Evolutionary conservation across 2,329 filamentous ascomycete species (phyloP), one percentile per base, ranked within the genome.

Genomic region (Cercospora janseana): DNA sequence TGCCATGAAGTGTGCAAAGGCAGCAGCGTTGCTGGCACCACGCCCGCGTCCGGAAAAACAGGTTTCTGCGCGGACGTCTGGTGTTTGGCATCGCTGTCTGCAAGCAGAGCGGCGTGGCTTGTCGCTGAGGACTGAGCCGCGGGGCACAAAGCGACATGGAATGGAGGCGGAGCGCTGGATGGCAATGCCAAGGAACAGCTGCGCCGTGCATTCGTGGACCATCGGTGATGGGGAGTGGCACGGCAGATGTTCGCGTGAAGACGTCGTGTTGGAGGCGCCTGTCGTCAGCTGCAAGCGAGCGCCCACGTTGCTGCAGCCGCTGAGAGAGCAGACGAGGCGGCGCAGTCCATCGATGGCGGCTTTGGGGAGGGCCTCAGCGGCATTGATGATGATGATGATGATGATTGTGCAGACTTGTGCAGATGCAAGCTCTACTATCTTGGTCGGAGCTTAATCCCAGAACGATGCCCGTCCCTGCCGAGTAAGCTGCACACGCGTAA

Each of bases 401-500:
- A n/a, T n/a, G n/a, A n/a, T n/a, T n/a, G n/a, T n/a, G n/a, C 34
- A 20, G 34, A 20, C 23, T 40, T 12, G 12, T 38, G 35, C 35
- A 23, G 20, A 12, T 23, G 20, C 12, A 24, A 13, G 6, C 20
- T 2, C 12, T 12, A 20, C 34, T 21, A 37, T 37, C 34, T 37
- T 21, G 20, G 34, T 40, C 18, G 18, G 13, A 38, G 34, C 34
- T 38, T n/a, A 23, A 38, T 38, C 18, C 15, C 21, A n/a, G 15
- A n/a, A n/a, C n/a, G n/a, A 40, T 23, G 35, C 35, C 21, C 35
- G 35, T 40, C 35, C 35, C 35, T 40, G 35, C 35, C 35, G 35
- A 40, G 35, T 23, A 24, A 23, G 23, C 13, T 24, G 35, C 35
- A 40, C 35, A 26, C 35, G 35, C 35, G 35, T 40, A 40, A 34